These are phyloP conservation scores for Backusella morwellensis DNA, from an alignment of 192 early-diverging fungal species.

Conservation along the genomic window DNA sequence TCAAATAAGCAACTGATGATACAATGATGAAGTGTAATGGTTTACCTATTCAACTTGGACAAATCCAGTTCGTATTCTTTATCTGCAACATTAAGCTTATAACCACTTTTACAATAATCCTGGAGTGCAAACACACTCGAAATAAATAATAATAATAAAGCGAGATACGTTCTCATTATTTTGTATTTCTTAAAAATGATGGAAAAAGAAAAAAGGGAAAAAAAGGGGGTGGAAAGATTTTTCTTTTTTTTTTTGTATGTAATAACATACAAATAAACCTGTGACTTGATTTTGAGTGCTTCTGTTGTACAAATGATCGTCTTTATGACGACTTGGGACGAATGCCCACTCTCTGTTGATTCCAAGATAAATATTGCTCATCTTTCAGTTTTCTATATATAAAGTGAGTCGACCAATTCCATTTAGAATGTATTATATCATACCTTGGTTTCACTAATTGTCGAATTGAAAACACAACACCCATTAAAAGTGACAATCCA, in stretches of 20 bases:
- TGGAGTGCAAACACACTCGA: conserved; percentile 9
- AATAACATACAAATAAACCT: too few relatives aligned
- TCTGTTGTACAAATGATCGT: neutral
- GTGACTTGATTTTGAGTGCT: neutral
- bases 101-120: conserved; percentile 24
- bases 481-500: conserved; percentile 81
- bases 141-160: neutral
- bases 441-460: conserved; percentile 90
- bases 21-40: too few relatives aligned
- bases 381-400: conserved; percentile 81
- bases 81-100: conserved; percentile 7
- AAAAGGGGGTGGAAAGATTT: neutral
- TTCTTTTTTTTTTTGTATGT: too few relatives aligned
- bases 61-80: conserved; percentile 21
- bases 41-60: conserved; percentile 28
- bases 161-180: neutral
- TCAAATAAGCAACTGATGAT: neutral
- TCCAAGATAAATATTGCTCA: conserved; percentile 94
- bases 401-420: too few relatives aligned
- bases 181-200: neutral
- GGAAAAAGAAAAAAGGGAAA: neutral
- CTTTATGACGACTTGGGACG: neutral
- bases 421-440: neutral
- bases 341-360: conserved; percentile 50
- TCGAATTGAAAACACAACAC: conserved; percentile 79